A percentile compares a stretch with the other conserved stretches of the same genome.
phyloP scores from a whole-genome alignment of 257 asterid genomes.

The Haberlea rhodopensis region DNA sequence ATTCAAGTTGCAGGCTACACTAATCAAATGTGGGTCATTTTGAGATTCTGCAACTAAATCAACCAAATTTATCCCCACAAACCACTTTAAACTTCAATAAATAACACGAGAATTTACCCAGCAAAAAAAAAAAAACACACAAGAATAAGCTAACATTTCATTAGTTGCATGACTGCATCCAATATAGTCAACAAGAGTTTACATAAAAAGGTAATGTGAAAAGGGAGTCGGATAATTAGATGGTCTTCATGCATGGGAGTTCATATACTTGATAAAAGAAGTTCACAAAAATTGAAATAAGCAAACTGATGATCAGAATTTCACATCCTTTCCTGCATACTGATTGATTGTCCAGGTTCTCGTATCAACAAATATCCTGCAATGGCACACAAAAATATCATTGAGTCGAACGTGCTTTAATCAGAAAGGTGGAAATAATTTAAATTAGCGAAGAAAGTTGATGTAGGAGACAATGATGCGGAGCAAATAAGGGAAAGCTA shows the following conservation, averaged over 20 bases:
- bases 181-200: no score
- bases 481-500: no score
- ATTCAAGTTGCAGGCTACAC: no score
- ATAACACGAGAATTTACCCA: no score
- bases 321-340: background rate
- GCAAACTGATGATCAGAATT: background rate
- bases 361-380: background rate
- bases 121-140: no score
- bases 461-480: background rate
- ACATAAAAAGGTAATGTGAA: no score
- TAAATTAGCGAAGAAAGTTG: background rate
- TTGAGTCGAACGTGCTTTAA: background rate
- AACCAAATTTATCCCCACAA: background rate
- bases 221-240: no score
- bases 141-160: no score
- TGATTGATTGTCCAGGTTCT: background rate
- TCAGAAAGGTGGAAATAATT: background rate
- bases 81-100: background rate
- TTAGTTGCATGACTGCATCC: no score
- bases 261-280: no score
- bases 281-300: background rate
- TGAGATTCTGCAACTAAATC: background rate
- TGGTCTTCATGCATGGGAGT: background rate
- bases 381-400: background rate
- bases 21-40: no score